phyloP scores from a whole-genome alignment of 75 land plant species.

The Pinus taeda region DNA sequence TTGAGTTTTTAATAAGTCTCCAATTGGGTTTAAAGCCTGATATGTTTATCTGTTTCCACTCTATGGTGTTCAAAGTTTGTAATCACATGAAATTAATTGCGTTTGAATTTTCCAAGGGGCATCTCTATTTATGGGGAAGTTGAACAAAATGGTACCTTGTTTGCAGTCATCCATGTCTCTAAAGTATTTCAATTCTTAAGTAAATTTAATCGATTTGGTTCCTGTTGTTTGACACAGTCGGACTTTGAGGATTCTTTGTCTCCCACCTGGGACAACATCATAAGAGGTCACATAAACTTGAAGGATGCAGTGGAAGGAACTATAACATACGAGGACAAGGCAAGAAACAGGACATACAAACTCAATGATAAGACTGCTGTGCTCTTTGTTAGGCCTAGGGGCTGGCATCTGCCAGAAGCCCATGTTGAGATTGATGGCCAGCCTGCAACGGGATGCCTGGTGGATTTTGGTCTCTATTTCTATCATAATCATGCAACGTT shows the following conservation, averaged over 20 bases:
- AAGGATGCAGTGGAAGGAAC: conserved; percentile 80
- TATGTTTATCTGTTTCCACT: neutral
- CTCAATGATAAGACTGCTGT: conserved; percentile 75
- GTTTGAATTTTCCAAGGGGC: neutral
- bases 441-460: conserved; percentile 84
- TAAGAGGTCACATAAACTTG: conserved; percentile 80
- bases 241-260: conserved; percentile 94
- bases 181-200: no score
- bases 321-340: conserved; percentile 69
- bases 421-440: conserved; percentile 88
- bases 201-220: neutral
- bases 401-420: conserved; percentile 88
- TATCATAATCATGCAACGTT: conserved; percentile 72
- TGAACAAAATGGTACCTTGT: no score
- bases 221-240: conserved; percentile 43
- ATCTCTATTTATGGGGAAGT: no score
- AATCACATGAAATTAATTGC: neutral
- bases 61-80: neutral
- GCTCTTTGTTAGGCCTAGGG: conserved; percentile 84
- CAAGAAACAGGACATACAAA: conserved; percentile 74
- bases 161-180: no score
- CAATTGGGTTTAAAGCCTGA: no score
- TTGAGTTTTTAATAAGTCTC: no score
- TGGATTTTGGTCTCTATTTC: conserved; percentile 93
- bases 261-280: conserved; percentile 90